Conservation (phyloP, 176 grass and related monocot genomes). For the Oryza coarctata region DNA sequence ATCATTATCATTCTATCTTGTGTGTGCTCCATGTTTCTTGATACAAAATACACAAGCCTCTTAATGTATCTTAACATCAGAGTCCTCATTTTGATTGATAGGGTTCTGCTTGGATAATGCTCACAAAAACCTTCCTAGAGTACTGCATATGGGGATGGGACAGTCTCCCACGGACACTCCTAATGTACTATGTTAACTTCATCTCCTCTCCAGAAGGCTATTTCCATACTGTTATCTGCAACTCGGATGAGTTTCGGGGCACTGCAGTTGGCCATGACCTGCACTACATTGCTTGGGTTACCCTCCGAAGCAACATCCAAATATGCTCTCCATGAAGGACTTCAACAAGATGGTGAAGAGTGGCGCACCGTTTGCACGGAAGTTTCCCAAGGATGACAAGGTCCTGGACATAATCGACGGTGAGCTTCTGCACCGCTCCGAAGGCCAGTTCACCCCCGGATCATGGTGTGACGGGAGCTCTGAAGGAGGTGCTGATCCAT, state of each 20-base stretch:
- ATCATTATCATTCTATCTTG: background rate
- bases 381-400: slow-evolving; percentile 81
- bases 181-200: slow-evolving; percentile 93
- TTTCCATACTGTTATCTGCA: slow-evolving; percentile 93
- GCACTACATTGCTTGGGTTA: slow-evolving; percentile 86
- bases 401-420: slow-evolving; percentile 79
- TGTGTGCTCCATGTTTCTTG: background rate
- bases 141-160: slow-evolving; percentile 92
- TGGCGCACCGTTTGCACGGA: slow-evolving; percentile 72
- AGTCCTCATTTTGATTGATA: slow-evolving; percentile 13
- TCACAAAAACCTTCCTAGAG: slow-evolving; percentile 70
- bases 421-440: slow-evolving; percentile 62
- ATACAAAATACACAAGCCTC: background rate
- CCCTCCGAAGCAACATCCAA: slow-evolving; percentile 84
- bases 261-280: slow-evolving; percentile 77
- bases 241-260: slow-evolving; percentile 55
- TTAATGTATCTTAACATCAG: background rate
- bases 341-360: slow-evolving; percentile 80
- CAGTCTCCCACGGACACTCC: slow-evolving; percentile 72
- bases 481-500: slow-evolving; percentile 57
- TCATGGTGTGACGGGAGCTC: slow-evolving; percentile 68
- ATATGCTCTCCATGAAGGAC: slow-evolving; percentile 70
- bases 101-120: slow-evolving; percentile 97
- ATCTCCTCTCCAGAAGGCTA: slow-evolving; percentile 95
- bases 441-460: slow-evolving; percentile 69